These are phyloP conservation scores for Exophiala xenobiotica DNA, from an alignment of 2,329 filamentous ascomycete species.

Conservation along the genomic window DNA sequence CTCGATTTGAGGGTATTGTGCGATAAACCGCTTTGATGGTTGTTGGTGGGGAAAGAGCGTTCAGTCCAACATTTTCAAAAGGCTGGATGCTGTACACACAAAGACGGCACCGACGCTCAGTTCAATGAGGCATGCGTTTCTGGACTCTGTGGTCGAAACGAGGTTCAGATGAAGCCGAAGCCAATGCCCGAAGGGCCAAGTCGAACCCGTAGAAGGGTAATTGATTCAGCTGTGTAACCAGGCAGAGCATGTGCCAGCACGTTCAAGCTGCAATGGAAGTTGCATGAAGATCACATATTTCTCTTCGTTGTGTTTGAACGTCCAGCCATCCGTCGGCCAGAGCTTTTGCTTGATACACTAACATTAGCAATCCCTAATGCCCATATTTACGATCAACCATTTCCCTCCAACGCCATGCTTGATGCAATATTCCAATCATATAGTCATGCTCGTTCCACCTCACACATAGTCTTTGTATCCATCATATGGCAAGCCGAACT, in stretches of 20 bases:
- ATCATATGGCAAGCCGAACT: too few species aligned
- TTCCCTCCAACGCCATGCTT: slow-evolving; percentile 4
- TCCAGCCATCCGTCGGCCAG: not conserved
- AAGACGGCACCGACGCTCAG: too few species aligned
- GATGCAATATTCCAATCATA: not conserved
- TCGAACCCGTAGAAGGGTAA: not conserved
- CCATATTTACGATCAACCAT: not conserved
- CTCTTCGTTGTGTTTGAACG: not conserved
- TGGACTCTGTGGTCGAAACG: too few species aligned
- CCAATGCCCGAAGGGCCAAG: not conserved
- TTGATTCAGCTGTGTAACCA: not conserved
- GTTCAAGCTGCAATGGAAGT: not conserved
- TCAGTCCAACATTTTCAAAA: not conserved
- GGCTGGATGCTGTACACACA: not conserved
- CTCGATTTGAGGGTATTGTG: slow-evolving; percentile 97
- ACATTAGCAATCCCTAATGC: not conserved
- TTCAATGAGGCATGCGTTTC: too few species aligned
- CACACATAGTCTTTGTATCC: not conserved
- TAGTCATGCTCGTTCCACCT: not conserved
- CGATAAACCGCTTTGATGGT: slow-evolving; percentile 76
- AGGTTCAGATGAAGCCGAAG: too few species aligned
- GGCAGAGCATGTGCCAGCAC: not conserved
- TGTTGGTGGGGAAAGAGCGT: not conserved
- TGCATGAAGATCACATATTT: not conserved
- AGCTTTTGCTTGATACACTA: not conserved